Base-by-base conservation (phyloP, 2,329 filamentous ascomycete genomes). In the Setomelanomma holmii region DNA sequence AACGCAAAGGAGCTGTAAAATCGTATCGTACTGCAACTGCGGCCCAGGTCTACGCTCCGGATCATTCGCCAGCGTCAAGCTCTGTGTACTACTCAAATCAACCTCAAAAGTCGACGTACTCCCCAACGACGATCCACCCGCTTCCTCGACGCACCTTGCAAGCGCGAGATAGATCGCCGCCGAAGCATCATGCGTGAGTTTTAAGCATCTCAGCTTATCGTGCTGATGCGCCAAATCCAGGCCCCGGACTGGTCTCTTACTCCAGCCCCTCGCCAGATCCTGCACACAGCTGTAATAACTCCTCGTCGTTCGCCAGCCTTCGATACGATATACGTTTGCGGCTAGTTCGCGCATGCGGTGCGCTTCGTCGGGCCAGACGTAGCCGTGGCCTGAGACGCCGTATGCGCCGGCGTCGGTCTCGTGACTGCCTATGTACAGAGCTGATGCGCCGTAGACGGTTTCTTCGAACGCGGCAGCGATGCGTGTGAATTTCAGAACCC, bases 221-320 rank as follows among this genome's bases (percentile, higher is more conserved):
- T 97, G 91, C 72, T 97, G 88, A 74, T 98, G 93, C 63, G 93
- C 87, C 8, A 99, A 79, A 71, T 99, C 95, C 16, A 96, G 81
- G n/a, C 87, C 85, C 60, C 91, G 89, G 36, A 93, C 82, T 1
- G 90, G 89, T 35, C 86, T 53, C 42, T 69, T 71, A 12, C 69
- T 66, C 75, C 75, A 77, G 12, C 60, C 47, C 21, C 67, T 57
- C 23, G 72, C 75, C 1, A 76, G 59, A 53, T 77, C 75, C 40
- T 96, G 91, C 58, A 98, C 93, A 71, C 91, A 98, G 61, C 90
- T 92, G 77, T 96, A 96, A 72, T 99, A 99, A 68, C 91, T 96
- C 55, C 95, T 84, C 1, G 95, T 98, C 59, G 91, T 96, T 62
- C 95, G 87, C 95, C 95, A 99, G 50, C 93, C 95, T 78, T 99